Evolutionary conservation across 441 rosid genomes (phyloP).

Genomic region (Mallotus repandus): DNA sequence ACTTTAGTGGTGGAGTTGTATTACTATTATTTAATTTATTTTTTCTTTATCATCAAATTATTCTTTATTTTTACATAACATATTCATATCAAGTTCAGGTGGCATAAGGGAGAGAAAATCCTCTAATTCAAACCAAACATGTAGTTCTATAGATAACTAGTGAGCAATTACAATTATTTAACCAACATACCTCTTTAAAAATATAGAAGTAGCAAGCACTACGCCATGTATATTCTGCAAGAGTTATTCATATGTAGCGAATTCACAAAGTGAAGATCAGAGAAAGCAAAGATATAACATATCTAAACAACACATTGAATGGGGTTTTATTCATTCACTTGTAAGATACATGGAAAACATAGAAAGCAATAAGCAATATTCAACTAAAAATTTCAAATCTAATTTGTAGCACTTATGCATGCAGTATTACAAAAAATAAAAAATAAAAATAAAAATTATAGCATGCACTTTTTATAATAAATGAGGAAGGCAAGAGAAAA

Average conservation of each 20-base stretch:
- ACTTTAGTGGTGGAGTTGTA: no score
- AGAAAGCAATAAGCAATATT: no score
- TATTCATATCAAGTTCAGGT: slow-evolving; percentile 13
- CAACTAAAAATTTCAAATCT: no score
- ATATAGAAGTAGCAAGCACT: slow-evolving; percentile 76
- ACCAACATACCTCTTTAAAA: slow-evolving; percentile 63
- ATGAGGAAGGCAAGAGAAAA: no score
- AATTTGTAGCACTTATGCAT: background rate
- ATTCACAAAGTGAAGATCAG: slow-evolving; percentile 1
- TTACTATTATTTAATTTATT: no score
- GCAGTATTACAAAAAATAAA: background rate
- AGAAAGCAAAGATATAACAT: background rate
- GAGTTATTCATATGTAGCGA: background rate
- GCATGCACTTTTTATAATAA: no score
- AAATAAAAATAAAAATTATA: no score
- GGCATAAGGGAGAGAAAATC: background rate
- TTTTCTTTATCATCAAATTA: no score
- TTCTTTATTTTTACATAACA: background rate
- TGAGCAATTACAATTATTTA: slow-evolving; percentile 14
- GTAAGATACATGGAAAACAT: background rate
- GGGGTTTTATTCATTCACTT: background rate
- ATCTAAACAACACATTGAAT: background rate
- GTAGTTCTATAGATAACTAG: slow-evolving; percentile 13
- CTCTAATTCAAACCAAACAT: background rate
- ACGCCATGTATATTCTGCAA: slow-evolving; percentile 79